These are phyloP conservation scores for Corylus avellana DNA, from an alignment of 306 rosid species.

Conservation along the genomic window DNA sequence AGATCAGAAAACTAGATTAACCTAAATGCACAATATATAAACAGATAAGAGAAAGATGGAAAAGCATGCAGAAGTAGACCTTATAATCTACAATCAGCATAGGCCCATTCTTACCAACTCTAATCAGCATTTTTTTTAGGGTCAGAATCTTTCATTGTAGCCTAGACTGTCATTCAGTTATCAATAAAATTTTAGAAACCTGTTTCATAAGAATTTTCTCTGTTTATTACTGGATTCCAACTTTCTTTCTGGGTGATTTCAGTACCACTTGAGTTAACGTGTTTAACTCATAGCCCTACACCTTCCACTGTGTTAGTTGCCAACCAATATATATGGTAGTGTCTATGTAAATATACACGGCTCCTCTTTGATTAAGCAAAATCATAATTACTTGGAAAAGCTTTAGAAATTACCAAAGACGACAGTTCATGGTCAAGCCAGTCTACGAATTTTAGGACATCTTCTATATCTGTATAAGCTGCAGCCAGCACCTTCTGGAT, in stretches of 20 bases:
- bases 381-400: background rate
- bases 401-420: conserved; percentile 60
- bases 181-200: too few species aligned
- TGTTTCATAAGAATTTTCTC: too few species aligned
- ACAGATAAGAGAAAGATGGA: background rate
- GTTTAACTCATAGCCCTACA: too few species aligned
- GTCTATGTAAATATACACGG: background rate
- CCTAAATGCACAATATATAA: conserved; percentile 8
- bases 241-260: too few species aligned
- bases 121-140: too few species aligned
- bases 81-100: background rate
- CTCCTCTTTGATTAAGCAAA: background rate
- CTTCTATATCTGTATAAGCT: conserved; percentile 70
- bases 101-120: background rate
- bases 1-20: background rate
- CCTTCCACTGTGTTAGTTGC: too few species aligned
- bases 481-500: conserved; percentile 70
- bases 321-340: background rate
- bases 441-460: conserved; percentile 77
- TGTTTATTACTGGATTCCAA: too few species aligned
- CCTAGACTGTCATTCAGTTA: too few species aligned
- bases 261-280: too few species aligned
- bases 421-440: conserved; percentile 90
- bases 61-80: background rate
- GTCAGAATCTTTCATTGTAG: too few species aligned